Evolutionary conservation across 2,329 filamentous ascomycete genomes (phyloP), one percentile per base, ranked within the genome.

Genomic region (Epicoccum nigrum): DNA sequence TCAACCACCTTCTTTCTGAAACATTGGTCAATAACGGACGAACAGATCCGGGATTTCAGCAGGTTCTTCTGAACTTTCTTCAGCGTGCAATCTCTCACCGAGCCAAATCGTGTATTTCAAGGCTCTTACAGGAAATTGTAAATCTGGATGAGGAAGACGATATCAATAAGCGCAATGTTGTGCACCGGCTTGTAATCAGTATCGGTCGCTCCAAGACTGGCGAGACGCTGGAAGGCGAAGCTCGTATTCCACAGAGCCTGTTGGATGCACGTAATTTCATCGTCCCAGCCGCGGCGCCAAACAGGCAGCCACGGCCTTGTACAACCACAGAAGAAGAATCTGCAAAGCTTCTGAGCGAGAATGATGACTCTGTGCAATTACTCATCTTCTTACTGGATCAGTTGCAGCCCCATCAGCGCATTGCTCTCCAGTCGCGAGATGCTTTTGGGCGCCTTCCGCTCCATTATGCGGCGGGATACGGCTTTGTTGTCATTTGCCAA

Each of bases 391-490:
- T 87, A 7, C 79, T 99, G 4, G 86, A 92, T 38, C 79, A 81
- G 21, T 80, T 99, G 7, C 82, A 79, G 9, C 79, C 83, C 0
- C 77, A 82, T 8, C 93, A 97, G 61, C 84, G 87, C 9, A 59
- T 71, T 11, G 87, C 88, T 0, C 77, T 97, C 9, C 78, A 82
- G 41, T 83, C 83, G 11, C 85, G 82, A 52, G 93, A 97, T 73
- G 81, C 86, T 0, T 89, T 93, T 54, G 92, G 91, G 2, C 88
- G 93, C 4, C 82, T 93, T 12, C 92, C 93, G 1, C 80, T 97
- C 9, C 93, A 97, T 71, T 97, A 97, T 69, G 92, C 92, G 2
- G 93, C 94, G 0, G 92, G 97, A 70, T 96, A 95, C 68, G 94
- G 94, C 2, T 92, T 97, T 63, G 89, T 94, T 3, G 84, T 91